Evolutionary conservation across 2,329 filamentous ascomycete genomes (phyloP).

Genomic region (Tolypocladium sp.): DNA sequence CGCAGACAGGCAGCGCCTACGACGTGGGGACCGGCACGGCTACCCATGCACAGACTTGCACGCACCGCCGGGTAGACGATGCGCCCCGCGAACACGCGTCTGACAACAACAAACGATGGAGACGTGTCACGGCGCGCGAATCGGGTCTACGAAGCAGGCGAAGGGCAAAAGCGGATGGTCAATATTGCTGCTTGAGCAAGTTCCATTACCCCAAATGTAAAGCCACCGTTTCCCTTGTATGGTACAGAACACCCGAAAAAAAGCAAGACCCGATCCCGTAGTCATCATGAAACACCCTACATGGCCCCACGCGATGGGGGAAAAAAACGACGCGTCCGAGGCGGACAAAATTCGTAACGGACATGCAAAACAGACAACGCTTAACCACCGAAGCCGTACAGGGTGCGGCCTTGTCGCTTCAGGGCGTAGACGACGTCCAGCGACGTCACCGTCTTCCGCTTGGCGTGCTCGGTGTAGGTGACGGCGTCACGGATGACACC

Average conservation of each 20-base stretch:
- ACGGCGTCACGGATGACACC: constrained; percentile 68
- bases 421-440: constrained; percentile 60
- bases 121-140: not conserved
- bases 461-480: constrained; percentile 73
- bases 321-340: not conserved
- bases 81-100: too few species aligned
- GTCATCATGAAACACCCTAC: constrained; percentile 31
- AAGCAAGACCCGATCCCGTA: constrained; percentile 31
- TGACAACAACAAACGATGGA: not conserved
- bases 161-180: not conserved
- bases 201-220: constrained; percentile 26
- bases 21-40: too few species aligned
- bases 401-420: constrained; percentile 64
- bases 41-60: too few species aligned
- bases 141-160: not conserved
- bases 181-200: constrained; percentile 15
- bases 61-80: too few species aligned
- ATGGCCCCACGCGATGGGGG: constrained; percentile 9
- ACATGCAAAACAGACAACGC: constrained; percentile 14
- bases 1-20: not conserved
- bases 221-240: constrained; percentile 29
- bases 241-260: constrained; percentile 34
- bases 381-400: constrained; percentile 89
- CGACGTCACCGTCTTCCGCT: constrained; percentile 70
- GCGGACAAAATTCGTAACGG: constrained; percentile 25